Base-by-base conservation (phyloP, 2,329 filamentous ascomycete species). In the Exophiala calicioides region DNA sequence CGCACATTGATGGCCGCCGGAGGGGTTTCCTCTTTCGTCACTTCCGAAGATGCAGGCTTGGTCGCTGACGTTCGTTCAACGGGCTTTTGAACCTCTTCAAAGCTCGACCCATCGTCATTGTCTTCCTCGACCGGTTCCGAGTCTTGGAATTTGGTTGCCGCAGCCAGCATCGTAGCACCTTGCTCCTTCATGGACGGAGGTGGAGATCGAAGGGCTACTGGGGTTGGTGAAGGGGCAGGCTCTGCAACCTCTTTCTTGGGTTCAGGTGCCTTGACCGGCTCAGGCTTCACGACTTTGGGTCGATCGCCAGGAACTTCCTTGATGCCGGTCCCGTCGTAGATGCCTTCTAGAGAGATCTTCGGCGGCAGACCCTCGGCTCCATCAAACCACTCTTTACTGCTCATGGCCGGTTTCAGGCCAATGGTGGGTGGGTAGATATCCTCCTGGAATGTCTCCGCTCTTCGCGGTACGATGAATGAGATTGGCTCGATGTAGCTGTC, bases 401-500 rank as follows among this genome's bases (percentile, higher is more conserved):
- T 86, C 63, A 95, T 80, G 49, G 86, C 90, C 38, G 93, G 82
- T 70, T 89, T 94, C 43, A 80, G 67, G 52, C 93, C 91, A 45
- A 77, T 76, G 9, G 90, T 85, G 8, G 93, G 91, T 31, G 91
- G 93, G 69, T 88, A 98, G 62, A 98, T 96, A 65, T 98, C 93
- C 52, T 90, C 88, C 72, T 97, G 91, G 81, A 96, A 96, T 40
- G 86, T 89, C 69, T 96, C 90, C 44, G 93, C 88, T 55, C 93
- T 83, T 55, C 93, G 84, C 37, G 93, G 93, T 2, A 97, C 93
- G 44, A 95, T 95, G 73, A 98, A 98, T 2, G 93, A 95, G 63
- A 98, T 87, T 30, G 93, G 93, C 71, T 98, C 93, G 60, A 98
- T 89, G 72, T 95, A 95, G 35, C 75, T 69, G 66, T 98, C 93